These are phyloP conservation scores for Sporothrix schenckii DNA, from an alignment of 2,329 filamentous ascomycete species.

Conservation along the genomic window DNA sequence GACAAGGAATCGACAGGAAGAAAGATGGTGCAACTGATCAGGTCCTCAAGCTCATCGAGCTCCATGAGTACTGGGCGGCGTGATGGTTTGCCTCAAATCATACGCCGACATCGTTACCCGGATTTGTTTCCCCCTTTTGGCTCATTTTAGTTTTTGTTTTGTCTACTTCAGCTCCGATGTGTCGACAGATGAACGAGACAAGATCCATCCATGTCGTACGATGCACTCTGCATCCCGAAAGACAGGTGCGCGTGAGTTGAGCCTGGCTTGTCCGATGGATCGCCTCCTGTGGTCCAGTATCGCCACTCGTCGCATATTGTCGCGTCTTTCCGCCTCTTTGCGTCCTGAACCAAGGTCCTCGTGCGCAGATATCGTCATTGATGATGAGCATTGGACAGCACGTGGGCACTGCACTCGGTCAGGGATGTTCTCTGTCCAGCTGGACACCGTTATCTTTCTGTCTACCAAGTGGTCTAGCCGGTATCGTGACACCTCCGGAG, in stretches of 20 bases:
- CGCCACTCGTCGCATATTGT: not conserved
- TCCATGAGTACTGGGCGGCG: not conserved
- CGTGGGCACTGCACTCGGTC: not conserved
- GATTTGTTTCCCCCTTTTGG: not conserved
- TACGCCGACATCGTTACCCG: no score
- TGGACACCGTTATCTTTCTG: not conserved
- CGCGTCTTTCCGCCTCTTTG: not conserved
- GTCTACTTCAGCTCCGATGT: slow-evolving; percentile 1
- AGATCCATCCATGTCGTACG: no score
- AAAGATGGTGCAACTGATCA: not conserved
- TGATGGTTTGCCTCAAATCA: not conserved
- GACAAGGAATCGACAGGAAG: not conserved
- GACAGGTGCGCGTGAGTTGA: not conserved
- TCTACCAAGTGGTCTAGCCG: not conserved
- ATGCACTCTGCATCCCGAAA: not conserved
- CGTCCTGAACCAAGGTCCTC: not conserved
- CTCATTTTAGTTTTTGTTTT: not conserved
- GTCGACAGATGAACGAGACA: not conserved
- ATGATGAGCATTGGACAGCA: not conserved
- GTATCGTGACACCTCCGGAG: not conserved
- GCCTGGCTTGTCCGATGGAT: not conserved
- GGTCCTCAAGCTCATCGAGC: not conserved
- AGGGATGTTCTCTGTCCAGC: no score
- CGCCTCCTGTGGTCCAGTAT: not conserved
- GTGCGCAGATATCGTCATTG: not conserved